These are phyloP conservation scores for Fusarium paranaense DNA, from an alignment of 2,329 filamentous ascomycete genomes.

Conservation along the genomic window DNA sequence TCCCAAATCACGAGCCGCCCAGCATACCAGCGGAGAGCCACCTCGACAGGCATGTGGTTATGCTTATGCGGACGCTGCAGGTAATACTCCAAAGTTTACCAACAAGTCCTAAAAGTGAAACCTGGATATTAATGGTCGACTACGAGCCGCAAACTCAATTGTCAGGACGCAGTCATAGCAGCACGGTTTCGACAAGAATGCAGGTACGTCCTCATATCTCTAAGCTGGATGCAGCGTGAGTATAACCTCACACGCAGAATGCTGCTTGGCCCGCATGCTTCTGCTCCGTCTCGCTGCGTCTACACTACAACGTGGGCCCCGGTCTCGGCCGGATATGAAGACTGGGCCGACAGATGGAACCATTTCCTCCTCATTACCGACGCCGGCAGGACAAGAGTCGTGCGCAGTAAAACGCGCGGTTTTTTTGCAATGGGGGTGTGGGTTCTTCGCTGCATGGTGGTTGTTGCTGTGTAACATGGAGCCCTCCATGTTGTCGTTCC, in stretches of 20 bases:
- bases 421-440: slow-evolving; percentile 35
- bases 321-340: slow-evolving; percentile 38
- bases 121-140: slow-evolving; percentile 3
- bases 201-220: slow-evolving; percentile 17
- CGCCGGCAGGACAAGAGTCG: not conserved
- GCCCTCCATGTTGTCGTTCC: slow-evolving; percentile 9
- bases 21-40: not conserved
- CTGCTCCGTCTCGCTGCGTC: slow-evolving; percentile 21
- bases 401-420: slow-evolving; percentile 22
- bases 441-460: slow-evolving; percentile 22
- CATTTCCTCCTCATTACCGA: slow-evolving; percentile 22
- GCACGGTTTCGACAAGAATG: slow-evolving; percentile 12
- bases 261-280: slow-evolving; percentile 31
- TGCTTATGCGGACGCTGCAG: not conserved
- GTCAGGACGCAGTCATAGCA: not conserved
- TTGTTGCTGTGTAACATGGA: slow-evolving; percentile 24
- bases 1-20: not conserved
- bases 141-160: slow-evolving; percentile 6
- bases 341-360: slow-evolving; percentile 32
- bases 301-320: slow-evolving; percentile 9
- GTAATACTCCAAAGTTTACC: not conserved
- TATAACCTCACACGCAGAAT: slow-evolving; percentile 20
- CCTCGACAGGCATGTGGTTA: not conserved
- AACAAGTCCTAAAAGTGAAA: not conserved
- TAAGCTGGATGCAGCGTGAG: slow-evolving; percentile 7